Conservation (phyloP, 1,284 basidiomycete genomes). For the Ustilago shanxiensis region DNA sequence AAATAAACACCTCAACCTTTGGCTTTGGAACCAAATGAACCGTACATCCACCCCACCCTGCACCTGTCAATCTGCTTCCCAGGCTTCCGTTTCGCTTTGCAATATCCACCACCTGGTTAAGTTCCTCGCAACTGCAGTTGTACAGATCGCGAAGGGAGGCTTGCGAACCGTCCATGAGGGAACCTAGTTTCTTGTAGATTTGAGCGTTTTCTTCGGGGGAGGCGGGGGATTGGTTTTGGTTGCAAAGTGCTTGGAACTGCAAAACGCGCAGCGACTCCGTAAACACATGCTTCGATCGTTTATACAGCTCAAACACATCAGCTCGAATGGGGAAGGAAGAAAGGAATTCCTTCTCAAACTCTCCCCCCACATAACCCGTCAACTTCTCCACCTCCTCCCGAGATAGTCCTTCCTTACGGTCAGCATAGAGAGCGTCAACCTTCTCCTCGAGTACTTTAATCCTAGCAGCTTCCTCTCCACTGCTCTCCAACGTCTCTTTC, state of each 20-base stretch:
- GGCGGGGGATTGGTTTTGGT: conserved; percentile 6
- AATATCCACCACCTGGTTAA: conserved; percentile 60
- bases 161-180: conserved; percentile 64
- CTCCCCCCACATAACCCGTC: conserved; percentile 50
- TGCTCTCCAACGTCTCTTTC: conserved; percentile 29
- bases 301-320: conserved; percentile 57
- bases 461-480: conserved; percentile 60
- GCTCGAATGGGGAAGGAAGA: conserved; percentile 63
- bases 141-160: conserved; percentile 57
- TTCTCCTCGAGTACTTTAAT: conserved; percentile 50
- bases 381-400: conserved; percentile 55
- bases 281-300: conserved; percentile 64
- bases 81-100: conserved; percentile 61
- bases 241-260: conserved; percentile 56
- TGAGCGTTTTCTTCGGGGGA: conserved; percentile 10
- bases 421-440: conserved; percentile 30
- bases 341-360: conserved; percentile 64
- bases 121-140: conserved; percentile 64
- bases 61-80: conserved; percentile 64
- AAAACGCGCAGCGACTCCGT: conserved; percentile 63
- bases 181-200: conserved; percentile 57
- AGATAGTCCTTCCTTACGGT: conserved; percentile 33
- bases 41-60: conserved; percentile 68
- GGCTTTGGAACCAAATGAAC: conserved; percentile 64
- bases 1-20: conserved; percentile 51